Conservation (phyloP, 371 early-diverging fungal genomes). For the Funneliformis caledonium region DNA sequence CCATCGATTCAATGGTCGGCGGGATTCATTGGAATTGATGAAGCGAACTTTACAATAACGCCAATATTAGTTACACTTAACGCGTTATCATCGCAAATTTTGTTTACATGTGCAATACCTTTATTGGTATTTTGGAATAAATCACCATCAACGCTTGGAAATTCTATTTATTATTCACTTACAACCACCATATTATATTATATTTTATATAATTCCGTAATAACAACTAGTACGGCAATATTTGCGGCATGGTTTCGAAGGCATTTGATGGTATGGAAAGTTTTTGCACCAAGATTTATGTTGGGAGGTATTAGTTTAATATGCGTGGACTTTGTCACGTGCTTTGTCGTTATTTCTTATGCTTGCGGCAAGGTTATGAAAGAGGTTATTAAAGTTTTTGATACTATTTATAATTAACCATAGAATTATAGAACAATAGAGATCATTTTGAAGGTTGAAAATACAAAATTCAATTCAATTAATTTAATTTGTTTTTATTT, state of each 20-base stretch:
- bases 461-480: too few relatives aligned
- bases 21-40: slow-evolving; percentile 83
- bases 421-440: too few relatives aligned
- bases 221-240: slow-evolving; percentile 4
- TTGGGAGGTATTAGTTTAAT: slow-evolving; percentile 60
- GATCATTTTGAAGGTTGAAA: too few relatives aligned
- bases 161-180: slow-evolving; percentile 38
- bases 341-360: slow-evolving; percentile 44
- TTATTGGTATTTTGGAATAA: slow-evolving; percentile 55
- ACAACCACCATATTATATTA: slow-evolving; percentile 18
- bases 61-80: slow-evolving; percentile 78
- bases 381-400: slow-evolving; percentile 8
- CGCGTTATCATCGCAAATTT: slow-evolving; percentile 73
- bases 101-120: slow-evolving; percentile 55
- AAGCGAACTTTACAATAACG: slow-evolving; percentile 71
- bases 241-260: slow-evolving; percentile 69
- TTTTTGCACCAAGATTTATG: slow-evolving; percentile 91
- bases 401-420: neutral
- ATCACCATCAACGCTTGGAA: slow-evolving; percentile 44
- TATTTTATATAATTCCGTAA: slow-evolving; percentile 1
- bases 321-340: slow-evolving; percentile 50
- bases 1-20: slow-evolving; percentile 90
- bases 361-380: slow-evolving; percentile 4
- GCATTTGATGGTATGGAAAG: slow-evolving; percentile 95
- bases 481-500: too few relatives aligned